A percentile compares a stretch with the other conserved stretches of the same genome.
Evolutionary conservation across 257 asterid genomes (phyloP).

Genomic region (Gardenia jasminoides): DNA sequence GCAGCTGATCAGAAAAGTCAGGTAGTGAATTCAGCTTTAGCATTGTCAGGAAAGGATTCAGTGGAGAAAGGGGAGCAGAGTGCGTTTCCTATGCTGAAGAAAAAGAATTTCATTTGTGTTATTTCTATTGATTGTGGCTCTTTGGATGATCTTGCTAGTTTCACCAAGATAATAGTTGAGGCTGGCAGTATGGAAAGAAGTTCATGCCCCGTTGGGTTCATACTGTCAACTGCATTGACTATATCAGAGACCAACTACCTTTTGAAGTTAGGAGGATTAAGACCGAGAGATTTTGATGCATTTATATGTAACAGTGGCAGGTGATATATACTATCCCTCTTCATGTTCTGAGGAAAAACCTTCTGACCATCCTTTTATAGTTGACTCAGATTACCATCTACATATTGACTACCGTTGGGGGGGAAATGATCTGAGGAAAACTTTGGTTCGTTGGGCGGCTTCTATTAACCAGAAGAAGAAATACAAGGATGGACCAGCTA

Average conservation of each 20-base stretch:
- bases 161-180: slow-evolving; percentile 39
- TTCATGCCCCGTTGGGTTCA: slow-evolving; percentile 45
- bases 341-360: slow-evolving; percentile 34
- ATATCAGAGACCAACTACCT: slow-evolving; percentile 48
- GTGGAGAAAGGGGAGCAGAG: slow-evolving; percentile 45
- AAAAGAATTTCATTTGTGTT: slow-evolving; percentile 42
- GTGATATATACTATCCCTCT: slow-evolving; percentile 65
- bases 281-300: slow-evolving; percentile 58
- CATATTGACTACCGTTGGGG: slow-evolving; percentile 84
- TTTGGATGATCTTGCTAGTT: slow-evolving; percentile 33
- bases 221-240: slow-evolving; percentile 54
- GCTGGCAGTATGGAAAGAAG: slow-evolving; percentile 36
- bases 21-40: slow-evolving; percentile 27
- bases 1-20: slow-evolving; percentile 22
- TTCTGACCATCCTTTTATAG: slow-evolving; percentile 47
- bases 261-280: slow-evolving; percentile 49
- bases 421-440: slow-evolving; percentile 61
- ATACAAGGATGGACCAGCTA: slow-evolving; percentile 35
- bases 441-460: slow-evolving; percentile 59
- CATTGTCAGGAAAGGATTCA: slow-evolving; percentile 30
- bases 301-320: slow-evolving; percentile 72
- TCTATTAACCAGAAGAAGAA: slow-evolving; percentile 48
- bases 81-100: slow-evolving; percentile 47
- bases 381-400: slow-evolving; percentile 58
- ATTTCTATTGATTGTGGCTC: slow-evolving; percentile 56